Evolutionary conservation across 2,329 filamentous ascomycete genomes (phyloP).

Genomic region (Cercospora beticola): DNA sequence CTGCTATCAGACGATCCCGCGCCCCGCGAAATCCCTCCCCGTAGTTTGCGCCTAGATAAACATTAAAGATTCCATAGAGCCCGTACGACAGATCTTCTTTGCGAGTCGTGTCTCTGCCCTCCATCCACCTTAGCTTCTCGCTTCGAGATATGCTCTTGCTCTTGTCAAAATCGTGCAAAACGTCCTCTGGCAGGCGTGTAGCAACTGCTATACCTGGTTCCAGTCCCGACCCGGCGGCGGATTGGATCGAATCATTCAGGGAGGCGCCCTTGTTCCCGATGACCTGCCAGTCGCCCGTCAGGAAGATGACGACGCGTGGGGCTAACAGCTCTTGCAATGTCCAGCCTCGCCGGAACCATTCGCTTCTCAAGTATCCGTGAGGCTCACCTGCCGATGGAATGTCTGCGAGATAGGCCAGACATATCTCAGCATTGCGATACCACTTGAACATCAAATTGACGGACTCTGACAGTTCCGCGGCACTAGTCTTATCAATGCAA

Average conservation of each 20-base stretch:
- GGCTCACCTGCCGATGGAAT: not conserved
- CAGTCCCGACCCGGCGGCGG: not conserved
- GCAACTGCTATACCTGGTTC: not conserved
- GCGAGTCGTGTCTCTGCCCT: not conserved
- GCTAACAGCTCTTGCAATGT: not conserved
- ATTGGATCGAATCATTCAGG: not conserved
- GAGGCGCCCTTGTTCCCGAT: not conserved
- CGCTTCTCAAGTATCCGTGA: not conserved
- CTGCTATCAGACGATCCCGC: not conserved
- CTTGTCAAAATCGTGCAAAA: not conserved
- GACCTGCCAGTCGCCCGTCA: not conserved
- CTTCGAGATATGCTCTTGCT: not conserved
- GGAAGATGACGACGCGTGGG: not conserved
- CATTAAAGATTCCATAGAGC: not conserved
- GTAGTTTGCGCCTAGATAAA: not conserved
- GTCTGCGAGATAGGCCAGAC: not conserved
- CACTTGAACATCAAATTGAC: not conserved
- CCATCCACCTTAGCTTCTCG: not conserved
- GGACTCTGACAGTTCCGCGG: not conserved
- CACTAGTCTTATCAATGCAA: not conserved
- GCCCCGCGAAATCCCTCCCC: not conserved
- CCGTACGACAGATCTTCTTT: not conserved
- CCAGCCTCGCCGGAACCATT: not conserved
- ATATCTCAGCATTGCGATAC: not conserved
- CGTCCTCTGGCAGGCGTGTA: not conserved